Base-by-base conservation (phyloP, 2,329 filamentous ascomycete species). In the Cordyceps pruinosa region DNA sequence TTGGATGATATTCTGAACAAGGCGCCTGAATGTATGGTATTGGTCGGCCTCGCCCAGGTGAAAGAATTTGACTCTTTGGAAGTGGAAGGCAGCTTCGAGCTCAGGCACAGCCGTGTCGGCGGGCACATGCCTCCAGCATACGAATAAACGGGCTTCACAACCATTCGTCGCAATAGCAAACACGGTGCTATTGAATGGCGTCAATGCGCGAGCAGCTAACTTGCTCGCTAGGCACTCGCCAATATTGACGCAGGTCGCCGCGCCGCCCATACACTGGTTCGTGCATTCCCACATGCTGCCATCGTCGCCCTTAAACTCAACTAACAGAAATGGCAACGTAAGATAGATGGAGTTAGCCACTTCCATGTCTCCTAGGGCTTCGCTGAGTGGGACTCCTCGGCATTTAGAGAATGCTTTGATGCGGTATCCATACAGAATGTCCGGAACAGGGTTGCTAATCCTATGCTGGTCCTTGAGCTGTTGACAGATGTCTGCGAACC, bases 201-300 rank as follows among this genome's bases (percentile, higher is more conserved):
- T n/a, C n/a, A n/a, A 37, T 3, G 2, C 4, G 0, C 19, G 6
- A 6, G 5, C 5, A 3, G 2, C 0, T 5, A 52, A 37, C 37
- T 21, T 1, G 3, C 10, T 12, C 4, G 15, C 25, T 2, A 52
- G 37, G n/a, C 23, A n/a, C n/a, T 66, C 60, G 34, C 50, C 62
- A 10, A 72, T 63, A 13, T 71, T 67, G 50, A 73, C 59, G 51
- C 70, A 72, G 13, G 67, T 58, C 21, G 66, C 57, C 1, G 69
- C 64, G 0, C 55, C 68, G 1, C 69, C 67, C 25, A 72, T 63
- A 57, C 68, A 71, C 61, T 73, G 66, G 57, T 74, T 74, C 3
- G 67, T 70, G 10, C 68, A 68, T 3, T 67, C 68, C 67, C 65
- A 71, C 48, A 73, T 17, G 52, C 57, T 67, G 2, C 66, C 69